Conservation (phyloP, 2,329 filamentous ascomycete genomes). For the Arachnomyces sp. region DNA sequence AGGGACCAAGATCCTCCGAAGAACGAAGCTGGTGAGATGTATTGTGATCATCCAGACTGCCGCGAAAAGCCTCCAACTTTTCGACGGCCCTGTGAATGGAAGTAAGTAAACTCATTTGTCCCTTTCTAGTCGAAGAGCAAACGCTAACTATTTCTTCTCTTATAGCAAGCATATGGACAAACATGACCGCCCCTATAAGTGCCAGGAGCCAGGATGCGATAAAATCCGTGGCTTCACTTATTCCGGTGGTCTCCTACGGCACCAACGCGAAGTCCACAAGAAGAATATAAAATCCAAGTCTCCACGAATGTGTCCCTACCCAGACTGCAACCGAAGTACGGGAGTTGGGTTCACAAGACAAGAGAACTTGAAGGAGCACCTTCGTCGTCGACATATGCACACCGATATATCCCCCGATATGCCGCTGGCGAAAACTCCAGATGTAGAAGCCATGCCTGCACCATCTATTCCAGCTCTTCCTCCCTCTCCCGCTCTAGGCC, state of each 20-base stretch:
- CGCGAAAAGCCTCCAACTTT: slow-evolving; percentile 58
- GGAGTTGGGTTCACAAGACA: slow-evolving; percentile 87
- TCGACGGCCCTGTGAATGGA: slow-evolving; percentile 84
- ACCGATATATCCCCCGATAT: slow-evolving; percentile 23
- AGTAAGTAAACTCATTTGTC: slow-evolving; percentile 50
- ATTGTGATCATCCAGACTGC: slow-evolving; percentile 65
- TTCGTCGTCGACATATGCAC: slow-evolving; percentile 75
- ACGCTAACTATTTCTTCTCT: slow-evolving; percentile 3
- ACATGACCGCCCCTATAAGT: slow-evolving; percentile 88
- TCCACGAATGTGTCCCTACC: slow-evolving; percentile 74
- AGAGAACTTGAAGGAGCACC: slow-evolving; percentile 89
- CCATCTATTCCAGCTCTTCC: slow-evolving; percentile 20
- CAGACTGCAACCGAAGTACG: slow-evolving; percentile 78
- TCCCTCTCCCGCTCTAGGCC: slow-evolving; percentile 10
- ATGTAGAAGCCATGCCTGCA: slow-evolving; percentile 24
- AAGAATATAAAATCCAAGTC: slow-evolving; percentile 85
- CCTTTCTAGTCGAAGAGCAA: not conserved
- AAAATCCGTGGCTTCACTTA: slow-evolving; percentile 94
- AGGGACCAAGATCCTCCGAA: slow-evolving; percentile 45
- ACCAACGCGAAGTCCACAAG: slow-evolving; percentile 88
- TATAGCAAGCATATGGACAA: slow-evolving; percentile 96
- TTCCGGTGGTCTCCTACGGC: slow-evolving; percentile 76
- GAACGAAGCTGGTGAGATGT: slow-evolving; percentile 65
- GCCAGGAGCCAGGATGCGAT: slow-evolving; percentile 70
- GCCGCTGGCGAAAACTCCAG: slow-evolving; percentile 22